phyloP scores from a whole-genome alignment of 2,329 filamentous ascomycete genomes.

The Xylaria sp. region DNA sequence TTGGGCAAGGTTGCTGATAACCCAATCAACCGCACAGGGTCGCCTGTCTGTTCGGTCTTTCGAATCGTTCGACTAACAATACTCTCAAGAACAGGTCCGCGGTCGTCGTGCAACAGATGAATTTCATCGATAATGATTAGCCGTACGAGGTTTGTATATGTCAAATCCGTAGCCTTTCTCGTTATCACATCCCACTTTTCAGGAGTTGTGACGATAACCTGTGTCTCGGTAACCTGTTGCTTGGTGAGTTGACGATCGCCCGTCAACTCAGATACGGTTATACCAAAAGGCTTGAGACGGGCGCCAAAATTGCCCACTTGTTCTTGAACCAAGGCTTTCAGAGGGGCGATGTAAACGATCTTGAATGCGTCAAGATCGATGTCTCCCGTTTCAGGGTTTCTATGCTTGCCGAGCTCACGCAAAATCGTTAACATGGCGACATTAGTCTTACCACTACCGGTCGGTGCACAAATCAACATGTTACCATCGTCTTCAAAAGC shows the following conservation, averaged over 20 bases:
- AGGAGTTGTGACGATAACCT: conserved; percentile 96
- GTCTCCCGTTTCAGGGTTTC: conserved; percentile 86
- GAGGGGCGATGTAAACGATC: conserved; percentile 94
- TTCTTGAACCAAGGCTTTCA: conserved; percentile 96
- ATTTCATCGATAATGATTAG: conserved; percentile 98
- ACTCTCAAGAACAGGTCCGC: conserved; percentile 94
- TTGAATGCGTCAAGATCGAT: conserved; percentile 97
- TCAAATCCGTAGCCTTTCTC: conserved; percentile 93
- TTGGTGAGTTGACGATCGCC: conserved; percentile 98
- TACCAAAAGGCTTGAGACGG: conserved; percentile 86
- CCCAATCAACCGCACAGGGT: conserved; percentile 88
- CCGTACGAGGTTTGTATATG: conserved; percentile 96
- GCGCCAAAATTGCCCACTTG: conserved; percentile 98
- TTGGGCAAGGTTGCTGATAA: conserved; percentile 95
- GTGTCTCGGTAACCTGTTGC: conserved; percentile 96
- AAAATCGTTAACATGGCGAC: conserved; percentile 97
- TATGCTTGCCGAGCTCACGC: conserved; percentile 94
- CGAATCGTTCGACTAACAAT: conserved; percentile 95
- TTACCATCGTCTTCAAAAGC: conserved; percentile 96
- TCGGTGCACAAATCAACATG: conserved; percentile 96
- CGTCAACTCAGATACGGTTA: conserved; percentile 92
- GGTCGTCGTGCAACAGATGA: conserved; percentile 94
- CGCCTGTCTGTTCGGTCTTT: conserved; percentile 90
- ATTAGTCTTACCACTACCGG: conserved; percentile 97
- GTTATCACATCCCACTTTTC: conserved; percentile 99